These are phyloP conservation scores for Dactylonectria macrodidyma DNA, from an alignment of 2,329 filamentous ascomycete genomes.

Conservation along the genomic window DNA sequence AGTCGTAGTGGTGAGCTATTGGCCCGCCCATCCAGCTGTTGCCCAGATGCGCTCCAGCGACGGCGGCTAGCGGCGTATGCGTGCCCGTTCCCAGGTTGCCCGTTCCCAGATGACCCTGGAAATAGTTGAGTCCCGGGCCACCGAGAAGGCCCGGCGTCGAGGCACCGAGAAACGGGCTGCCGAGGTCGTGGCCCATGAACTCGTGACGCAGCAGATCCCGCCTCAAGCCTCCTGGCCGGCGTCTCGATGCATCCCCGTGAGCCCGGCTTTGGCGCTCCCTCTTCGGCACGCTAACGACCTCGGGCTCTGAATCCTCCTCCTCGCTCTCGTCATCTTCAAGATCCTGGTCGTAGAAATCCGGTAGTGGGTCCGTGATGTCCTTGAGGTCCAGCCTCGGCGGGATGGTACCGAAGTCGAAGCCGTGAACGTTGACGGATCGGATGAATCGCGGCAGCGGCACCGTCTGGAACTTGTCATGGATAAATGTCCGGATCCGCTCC, in stretches of 20 bases:
- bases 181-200: conserved; percentile 59
- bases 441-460: conserved; percentile 95
- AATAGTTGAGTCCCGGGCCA: conserved; percentile 85
- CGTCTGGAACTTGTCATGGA: conserved; percentile 95
- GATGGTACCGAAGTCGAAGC: conserved; percentile 91
- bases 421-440: conserved; percentile 93
- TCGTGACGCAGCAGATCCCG: conserved; percentile 53
- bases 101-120: conserved; percentile 83
- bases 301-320: conserved; percentile 42
- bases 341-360: conserved; percentile 95
- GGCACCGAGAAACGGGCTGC: conserved; percentile 71
- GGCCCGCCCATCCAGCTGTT: conserved; percentile 54
- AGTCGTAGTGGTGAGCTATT: conserved; percentile 25
- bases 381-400: conserved; percentile 92
- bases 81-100: conserved; percentile 83
- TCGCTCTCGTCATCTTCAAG: conserved; percentile 66
- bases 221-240: conserved; percentile 49
- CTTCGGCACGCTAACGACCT: conserved; percentile 38
- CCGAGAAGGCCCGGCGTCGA: conserved; percentile 77
- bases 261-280: conserved; percentile 22
- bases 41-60: conserved; percentile 74
- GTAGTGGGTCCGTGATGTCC: conserved; percentile 94
- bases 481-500: conserved; percentile 89
- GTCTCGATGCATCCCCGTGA: conserved; percentile 36
- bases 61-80: conserved; percentile 84